Base-by-base conservation (phyloP, 2,329 filamentous ascomycete species). In the Orbilia quercus region DNA sequence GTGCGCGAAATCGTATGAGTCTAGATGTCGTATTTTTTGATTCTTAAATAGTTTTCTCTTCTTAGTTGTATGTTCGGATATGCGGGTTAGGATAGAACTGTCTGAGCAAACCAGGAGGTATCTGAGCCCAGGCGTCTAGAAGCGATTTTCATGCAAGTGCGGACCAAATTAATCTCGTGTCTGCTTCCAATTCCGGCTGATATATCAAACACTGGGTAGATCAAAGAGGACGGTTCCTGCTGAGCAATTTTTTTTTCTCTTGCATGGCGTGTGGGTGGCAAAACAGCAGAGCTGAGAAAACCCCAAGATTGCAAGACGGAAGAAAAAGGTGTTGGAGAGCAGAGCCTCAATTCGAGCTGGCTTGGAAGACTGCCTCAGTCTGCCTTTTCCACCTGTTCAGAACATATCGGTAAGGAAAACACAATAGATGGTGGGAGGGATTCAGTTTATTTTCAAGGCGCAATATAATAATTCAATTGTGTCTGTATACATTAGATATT, bases 271-370 rank as follows among this genome's bases (percentile, higher is more conserved):
- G 44, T 44, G 53, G 50, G n/a, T n/a, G 53, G 62, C 62, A 58
- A 66, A 66, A 58, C 1, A 23, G 20, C 12, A 5, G 44, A 66
- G 62, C 62, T 66, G 62, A 65, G 28, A 31, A 31, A 31, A 9
- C 28, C 28, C 28, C 28, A 31, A 31, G n/a, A n/a, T n/a, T n/a
- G n/a, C n/a, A n/a, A 31, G 9, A 57, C 2, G 12, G 14, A 36
- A 22, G 11, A 36, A 45, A n/a, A 14, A 34, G 47, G 31, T 23
- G 23, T 31, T n/a, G 40, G 7, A 7, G 11, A 16, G 18, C 31
- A 31, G 22, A 16, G 60, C 31, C 23, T 31, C 28, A 31, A 31
- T 9, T 4, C 28, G 23, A 23, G 4, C 23, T 23, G 47, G 23
- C 9, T 28, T 38, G 38, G 16, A 25, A 48, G 50, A 54, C n/a